A percentile compares a stretch with the other conserved stretches of the same genome.
These are phyloP conservation scores for Pyrrhoderma noxium DNA, from an alignment of 1,284 basidiomycete genomes.

Conservation along the genomic window DNA sequence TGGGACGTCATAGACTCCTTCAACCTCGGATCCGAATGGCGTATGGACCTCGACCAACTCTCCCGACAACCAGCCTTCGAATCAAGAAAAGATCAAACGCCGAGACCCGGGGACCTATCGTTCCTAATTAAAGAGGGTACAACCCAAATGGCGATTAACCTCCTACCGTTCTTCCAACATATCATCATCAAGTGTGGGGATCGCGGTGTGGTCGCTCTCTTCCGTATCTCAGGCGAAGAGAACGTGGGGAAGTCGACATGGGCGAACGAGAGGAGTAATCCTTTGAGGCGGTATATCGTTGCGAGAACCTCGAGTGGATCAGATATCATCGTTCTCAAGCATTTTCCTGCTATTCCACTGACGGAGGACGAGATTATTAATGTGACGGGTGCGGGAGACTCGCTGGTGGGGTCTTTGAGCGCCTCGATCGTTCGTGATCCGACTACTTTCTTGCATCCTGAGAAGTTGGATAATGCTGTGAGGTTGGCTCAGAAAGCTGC, in stretches of 20 bases:
- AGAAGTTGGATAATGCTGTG: conserved; percentile 37
- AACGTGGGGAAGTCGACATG: conserved; percentile 36
- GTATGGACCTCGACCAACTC: conserved; percentile 55
- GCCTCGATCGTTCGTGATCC: conserved; percentile 44
- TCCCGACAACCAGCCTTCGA: conserved; percentile 35
- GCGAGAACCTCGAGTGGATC: conserved; percentile 39
- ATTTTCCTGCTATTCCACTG: conserved; percentile 56
- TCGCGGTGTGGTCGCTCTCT: conserved; percentile 55
- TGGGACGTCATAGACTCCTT: conserved; percentile 60
- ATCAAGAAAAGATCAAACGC: conserved; percentile 11
- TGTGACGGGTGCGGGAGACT: conserved; percentile 89
- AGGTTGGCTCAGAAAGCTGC: conserved; percentile 58
- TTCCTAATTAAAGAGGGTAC: conserved; percentile 66
- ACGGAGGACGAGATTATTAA: conserved; percentile 45
- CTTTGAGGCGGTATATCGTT: conserved; percentile 42
- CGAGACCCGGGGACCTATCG: conserved; percentile 38
- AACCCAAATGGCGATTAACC: conserved; percentile 70
- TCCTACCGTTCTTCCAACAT: conserved; percentile 75
- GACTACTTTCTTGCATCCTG: conserved; percentile 38
- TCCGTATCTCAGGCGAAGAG: conserved; percentile 44
- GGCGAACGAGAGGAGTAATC: conserved; percentile 40
- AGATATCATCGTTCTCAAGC: conserved; percentile 53
- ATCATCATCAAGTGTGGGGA: conserved; percentile 80
- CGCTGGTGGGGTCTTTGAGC: conserved; percentile 72
- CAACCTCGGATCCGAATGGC: conserved; percentile 54